Conservation (phyloP, 495 filamentous ascomycete species). For the Pseudotulostoma volvatum region DNA sequence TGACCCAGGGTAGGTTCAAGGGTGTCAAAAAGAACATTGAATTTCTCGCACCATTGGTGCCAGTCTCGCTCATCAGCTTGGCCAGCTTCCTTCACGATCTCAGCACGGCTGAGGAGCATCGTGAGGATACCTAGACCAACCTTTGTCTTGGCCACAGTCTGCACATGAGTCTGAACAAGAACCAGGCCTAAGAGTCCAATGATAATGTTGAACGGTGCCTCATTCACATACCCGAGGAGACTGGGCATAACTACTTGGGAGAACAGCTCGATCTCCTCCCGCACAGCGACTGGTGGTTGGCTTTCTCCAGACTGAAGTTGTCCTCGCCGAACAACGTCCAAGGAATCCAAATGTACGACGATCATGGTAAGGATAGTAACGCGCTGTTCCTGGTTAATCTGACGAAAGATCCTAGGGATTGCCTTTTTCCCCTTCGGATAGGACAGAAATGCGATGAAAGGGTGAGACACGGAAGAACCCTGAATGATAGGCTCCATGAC, state of each 20-base stretch:
- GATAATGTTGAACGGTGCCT: slow-evolving; percentile 78
- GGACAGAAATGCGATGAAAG: slow-evolving; percentile 91
- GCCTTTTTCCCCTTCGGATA: slow-evolving; percentile 93
- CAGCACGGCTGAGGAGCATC: slow-evolving; percentile 86
- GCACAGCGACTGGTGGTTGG: slow-evolving; percentile 50
- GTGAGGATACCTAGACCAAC: slow-evolving; percentile 81
- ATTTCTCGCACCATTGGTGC: slow-evolving; percentile 68
- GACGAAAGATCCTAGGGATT: slow-evolving; percentile 84
- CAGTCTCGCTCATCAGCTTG: slow-evolving; percentile 53
- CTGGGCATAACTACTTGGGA: slow-evolving; percentile 73
- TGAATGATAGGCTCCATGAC: slow-evolving; percentile 77
- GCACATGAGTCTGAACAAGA: slow-evolving; percentile 64
- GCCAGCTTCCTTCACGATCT: slow-evolving; percentile 71
- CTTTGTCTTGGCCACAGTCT: slow-evolving; percentile 59
- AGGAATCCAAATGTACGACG: slow-evolving; percentile 75
- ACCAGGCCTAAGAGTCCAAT: slow-evolving; percentile 76
- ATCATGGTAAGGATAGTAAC: slow-evolving; percentile 91
- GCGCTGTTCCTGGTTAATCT: slow-evolving; percentile 80
- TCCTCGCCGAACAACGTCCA: slow-evolving; percentile 75
- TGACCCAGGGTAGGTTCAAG: slow-evolving; percentile 66
- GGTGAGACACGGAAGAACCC: slow-evolving; percentile 58
- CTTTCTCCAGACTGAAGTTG: slow-evolving; percentile 52
- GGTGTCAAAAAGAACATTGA: slow-evolving; percentile 72
- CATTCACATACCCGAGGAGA: slow-evolving; percentile 73
- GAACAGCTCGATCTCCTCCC: slow-evolving; percentile 88